These are phyloP conservation scores for Arbutus unedo DNA, from an alignment of 148 eudicot species.

Conservation along the genomic window DNA sequence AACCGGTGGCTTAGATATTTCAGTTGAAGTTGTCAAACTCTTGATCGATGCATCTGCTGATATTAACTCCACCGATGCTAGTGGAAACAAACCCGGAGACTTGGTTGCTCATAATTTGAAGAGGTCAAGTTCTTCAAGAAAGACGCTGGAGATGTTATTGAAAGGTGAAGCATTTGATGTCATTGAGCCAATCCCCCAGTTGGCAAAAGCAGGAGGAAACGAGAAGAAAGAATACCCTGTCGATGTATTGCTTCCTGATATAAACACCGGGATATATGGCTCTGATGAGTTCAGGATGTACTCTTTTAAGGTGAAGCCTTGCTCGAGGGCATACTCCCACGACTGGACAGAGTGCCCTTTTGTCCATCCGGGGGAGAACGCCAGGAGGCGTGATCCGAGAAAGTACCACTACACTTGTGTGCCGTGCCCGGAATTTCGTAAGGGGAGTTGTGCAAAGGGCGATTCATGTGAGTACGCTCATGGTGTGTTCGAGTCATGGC, in stretches of 20 bases:
- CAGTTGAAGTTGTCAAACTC: slow-evolving; percentile 35
- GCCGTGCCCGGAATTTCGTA: slow-evolving; percentile 90
- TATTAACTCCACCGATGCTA: slow-evolving; percentile 39
- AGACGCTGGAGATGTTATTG: slow-evolving; percentile 39
- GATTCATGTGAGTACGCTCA: slow-evolving; percentile 91
- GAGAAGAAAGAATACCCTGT: slow-evolving; percentile 72
- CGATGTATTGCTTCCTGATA: slow-evolving; percentile 66
- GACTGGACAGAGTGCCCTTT: slow-evolving; percentile 99
- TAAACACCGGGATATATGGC: slow-evolving; percentile 73
- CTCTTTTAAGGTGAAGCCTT: slow-evolving; percentile 86
- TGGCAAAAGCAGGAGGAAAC: slow-evolving; percentile 19
- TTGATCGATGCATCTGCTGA: slow-evolving; percentile 58
- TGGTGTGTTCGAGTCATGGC: slow-evolving; percentile 96
- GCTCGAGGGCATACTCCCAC: slow-evolving; percentile 92
- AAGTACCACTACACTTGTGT: slow-evolving; percentile 84
- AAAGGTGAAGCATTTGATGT: slow-evolving; percentile 24
- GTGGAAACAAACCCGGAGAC: slow-evolving; percentile 60
- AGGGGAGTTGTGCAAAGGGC: slow-evolving; percentile 64
- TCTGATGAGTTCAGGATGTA: slow-evolving; percentile 92
- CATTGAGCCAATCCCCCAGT: slow-evolving; percentile 4
- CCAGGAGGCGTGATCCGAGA: slow-evolving; percentile 76
- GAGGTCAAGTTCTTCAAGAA: slow-evolving; percentile 16
- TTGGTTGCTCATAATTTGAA: slow-evolving; percentile 46
- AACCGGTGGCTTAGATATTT: slow-evolving; percentile 52
- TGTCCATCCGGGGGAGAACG: slow-evolving; percentile 96